Conservation (phyloP, 495 filamentous ascomycete species). For the Aspergillus sclerotiicarbonarius region DNA sequence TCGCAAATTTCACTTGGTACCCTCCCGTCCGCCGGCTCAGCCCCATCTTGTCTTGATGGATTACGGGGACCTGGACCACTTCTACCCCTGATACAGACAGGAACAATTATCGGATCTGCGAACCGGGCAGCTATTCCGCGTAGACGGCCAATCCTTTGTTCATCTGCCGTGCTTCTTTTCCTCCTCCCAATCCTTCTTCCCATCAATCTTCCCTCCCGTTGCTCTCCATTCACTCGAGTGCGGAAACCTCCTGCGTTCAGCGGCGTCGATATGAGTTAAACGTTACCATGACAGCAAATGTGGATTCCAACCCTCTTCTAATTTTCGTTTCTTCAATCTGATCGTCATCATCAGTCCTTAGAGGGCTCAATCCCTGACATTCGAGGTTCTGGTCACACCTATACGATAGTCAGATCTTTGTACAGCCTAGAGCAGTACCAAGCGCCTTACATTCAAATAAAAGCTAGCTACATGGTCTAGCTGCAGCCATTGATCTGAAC, state of each 20-base stretch:
- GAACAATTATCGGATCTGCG: slow-evolving; percentile 20
- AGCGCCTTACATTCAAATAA: background rate
- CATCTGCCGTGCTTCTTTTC: background rate
- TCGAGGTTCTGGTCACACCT: background rate
- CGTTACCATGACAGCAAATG: slow-evolving; percentile 4
- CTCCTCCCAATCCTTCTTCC: background rate
- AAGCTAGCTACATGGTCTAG: background rate
- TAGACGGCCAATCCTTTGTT: slow-evolving; percentile 6
- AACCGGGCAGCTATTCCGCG: slow-evolving; percentile 10
- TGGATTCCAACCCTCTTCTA: background rate
- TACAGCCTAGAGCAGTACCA: background rate
- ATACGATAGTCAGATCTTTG: background rate
- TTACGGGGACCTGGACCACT: slow-evolving; percentile 12
- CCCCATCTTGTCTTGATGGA: slow-evolving; percentile 14
- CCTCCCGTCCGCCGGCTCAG: slow-evolving; percentile 15
- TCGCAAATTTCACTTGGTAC: background rate
- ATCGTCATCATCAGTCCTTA: background rate
- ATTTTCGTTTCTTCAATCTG: background rate
- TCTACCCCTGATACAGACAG: slow-evolving; percentile 16
- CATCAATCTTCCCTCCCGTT: background rate
- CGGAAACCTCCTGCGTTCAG: background rate
- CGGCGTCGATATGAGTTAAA: background rate
- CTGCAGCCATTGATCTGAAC: slow-evolving; percentile 1
- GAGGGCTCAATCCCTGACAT: background rate
- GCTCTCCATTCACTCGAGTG: slow-evolving; percentile 3